Conservation (phyloP, 1,284 basidiomycete species). For the Sparassis latifolia region DNA sequence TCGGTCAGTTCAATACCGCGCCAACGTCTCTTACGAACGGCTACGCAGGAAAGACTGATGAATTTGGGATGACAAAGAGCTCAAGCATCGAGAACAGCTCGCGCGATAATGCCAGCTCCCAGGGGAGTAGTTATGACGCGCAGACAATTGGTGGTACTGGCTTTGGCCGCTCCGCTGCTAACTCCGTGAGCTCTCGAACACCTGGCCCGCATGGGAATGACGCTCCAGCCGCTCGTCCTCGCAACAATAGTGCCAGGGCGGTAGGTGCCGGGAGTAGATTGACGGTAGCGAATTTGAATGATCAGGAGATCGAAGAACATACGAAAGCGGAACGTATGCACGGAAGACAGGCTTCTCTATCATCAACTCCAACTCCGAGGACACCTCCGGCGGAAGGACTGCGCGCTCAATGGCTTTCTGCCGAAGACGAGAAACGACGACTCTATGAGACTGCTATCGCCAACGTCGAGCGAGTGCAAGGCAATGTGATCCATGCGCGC, state of each 20-base stretch:
- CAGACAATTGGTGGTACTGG: slow-evolving; percentile 4
- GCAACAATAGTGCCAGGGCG: slow-evolving; percentile 15
- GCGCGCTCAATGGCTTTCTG: slow-evolving; percentile 36
- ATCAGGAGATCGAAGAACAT: slow-evolving; percentile 19
- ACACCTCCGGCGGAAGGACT: slow-evolving; percentile 1
- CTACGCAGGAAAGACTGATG: slow-evolving; percentile 22
- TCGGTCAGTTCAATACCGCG: slow-evolving; percentile 26
- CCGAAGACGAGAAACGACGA: slow-evolving; percentile 61
- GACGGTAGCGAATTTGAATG: slow-evolving; percentile 22
- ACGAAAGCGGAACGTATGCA: slow-evolving; percentile 17
- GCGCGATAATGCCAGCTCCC: slow-evolving; percentile 5
- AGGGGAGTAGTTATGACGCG: neutral
- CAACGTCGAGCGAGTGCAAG: slow-evolving; percentile 53
- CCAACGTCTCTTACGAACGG: slow-evolving; percentile 17
- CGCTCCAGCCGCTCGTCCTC: slow-evolving; percentile 12
- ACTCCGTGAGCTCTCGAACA: neutral
- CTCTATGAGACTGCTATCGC: slow-evolving; percentile 63
- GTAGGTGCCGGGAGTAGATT: slow-evolving; percentile 11
- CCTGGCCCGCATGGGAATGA: neutral
- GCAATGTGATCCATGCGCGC: slow-evolving; percentile 19
- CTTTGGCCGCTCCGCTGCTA: slow-evolving; percentile 3
- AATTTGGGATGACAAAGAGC: slow-evolving; percentile 19
- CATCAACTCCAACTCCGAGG: neutral
- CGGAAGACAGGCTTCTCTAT: slow-evolving; percentile 4
- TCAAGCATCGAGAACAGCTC: slow-evolving; percentile 11